Percentiles rank a stretch among this genome's conserved stretches.
phyloP scores from a whole-genome alignment of 2,329 filamentous ascomycete species.

The Ustilaginoidea virens region DNA sequence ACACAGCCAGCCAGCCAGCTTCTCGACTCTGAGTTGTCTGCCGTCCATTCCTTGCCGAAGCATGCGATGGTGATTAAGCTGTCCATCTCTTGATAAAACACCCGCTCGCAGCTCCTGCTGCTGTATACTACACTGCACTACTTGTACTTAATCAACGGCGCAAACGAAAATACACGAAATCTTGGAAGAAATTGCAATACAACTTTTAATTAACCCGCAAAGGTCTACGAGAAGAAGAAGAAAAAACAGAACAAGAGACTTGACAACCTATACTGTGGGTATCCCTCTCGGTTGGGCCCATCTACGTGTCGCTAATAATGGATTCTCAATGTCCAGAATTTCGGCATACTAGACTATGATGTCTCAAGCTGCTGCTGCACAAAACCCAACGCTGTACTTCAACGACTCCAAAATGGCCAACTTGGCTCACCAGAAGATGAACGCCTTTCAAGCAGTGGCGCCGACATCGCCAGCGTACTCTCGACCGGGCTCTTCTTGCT shows the following conservation, averaged over 20 bases:
- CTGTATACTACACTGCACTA: constrained; percentile 7
- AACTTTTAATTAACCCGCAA: background rate
- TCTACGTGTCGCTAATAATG: constrained; percentile 35
- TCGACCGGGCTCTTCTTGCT: constrained; percentile 48
- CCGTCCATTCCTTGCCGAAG: constrained; percentile 28
- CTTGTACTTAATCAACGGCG: constrained; percentile 7
- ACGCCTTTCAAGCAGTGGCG: constrained; percentile 35
- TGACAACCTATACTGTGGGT: too few relatives aligned
- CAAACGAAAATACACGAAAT: constrained; percentile 4
- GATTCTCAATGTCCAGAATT: too few relatives aligned
- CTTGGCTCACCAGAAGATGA: constrained; percentile 4
- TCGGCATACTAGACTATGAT: too few relatives aligned
- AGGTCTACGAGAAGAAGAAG: background rate
- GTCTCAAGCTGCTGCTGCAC: constrained; percentile 47
- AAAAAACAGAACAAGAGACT: too few relatives aligned
- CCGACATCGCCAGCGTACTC: constrained; percentile 50
- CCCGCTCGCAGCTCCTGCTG: constrained; percentile 1
- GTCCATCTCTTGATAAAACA: constrained; percentile 4
- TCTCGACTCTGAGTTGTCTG: constrained; percentile 10
- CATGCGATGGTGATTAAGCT: constrained; percentile 8
- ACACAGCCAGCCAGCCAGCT: constrained; percentile 4
- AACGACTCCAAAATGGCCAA: constrained; percentile 51
- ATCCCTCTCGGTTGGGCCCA: too few relatives aligned
- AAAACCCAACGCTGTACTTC: constrained; percentile 78
- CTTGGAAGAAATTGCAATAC: background rate